Conservation (phyloP, 2,329 filamentous ascomycete species). For the Venturia oleaginea region DNA sequence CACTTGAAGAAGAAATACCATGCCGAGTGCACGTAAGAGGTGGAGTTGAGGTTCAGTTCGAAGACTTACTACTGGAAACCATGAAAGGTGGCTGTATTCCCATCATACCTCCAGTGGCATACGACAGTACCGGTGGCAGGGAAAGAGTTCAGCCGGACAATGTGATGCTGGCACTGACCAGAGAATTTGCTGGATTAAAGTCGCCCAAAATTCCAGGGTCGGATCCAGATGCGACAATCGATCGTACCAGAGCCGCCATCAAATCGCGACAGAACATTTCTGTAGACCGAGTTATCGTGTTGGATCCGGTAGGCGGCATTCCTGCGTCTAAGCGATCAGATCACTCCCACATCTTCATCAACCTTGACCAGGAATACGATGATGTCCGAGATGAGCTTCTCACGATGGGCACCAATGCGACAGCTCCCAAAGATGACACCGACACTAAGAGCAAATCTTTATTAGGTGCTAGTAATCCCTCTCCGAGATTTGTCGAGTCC, state of each 20-base stretch:
- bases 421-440: background rate
- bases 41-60: constrained; percentile 32
- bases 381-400: constrained; percentile 56
- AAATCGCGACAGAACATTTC: constrained; percentile 5
- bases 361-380: constrained; percentile 81
- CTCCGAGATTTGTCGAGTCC: constrained; percentile 34
- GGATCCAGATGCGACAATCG: constrained; percentile 23
- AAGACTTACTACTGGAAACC: constrained; percentile 51
- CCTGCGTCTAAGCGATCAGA: constrained; percentile 54
- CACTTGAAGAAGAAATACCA: constrained; percentile 22
- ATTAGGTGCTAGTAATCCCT: constrained; percentile 31
- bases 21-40: constrained; percentile 28
- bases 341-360: constrained; percentile 75
- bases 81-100: constrained; percentile 61
- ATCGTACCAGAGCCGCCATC: constrained; percentile 15
- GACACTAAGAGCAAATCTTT: constrained; percentile 15
- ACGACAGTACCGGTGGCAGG: constrained; percentile 40
- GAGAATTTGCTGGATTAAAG: constrained; percentile 61
- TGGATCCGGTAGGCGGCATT: constrained; percentile 80
- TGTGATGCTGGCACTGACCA: constrained; percentile 66
- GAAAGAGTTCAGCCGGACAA: constrained; percentile 49
- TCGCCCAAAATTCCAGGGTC: constrained; percentile 20
- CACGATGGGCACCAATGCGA: constrained; percentile 17
- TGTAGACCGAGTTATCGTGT: constrained; percentile 78
- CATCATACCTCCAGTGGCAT: constrained; percentile 58